These are phyloP conservation scores for Penicillium sp. DNA, from an alignment of 2,329 filamentous ascomycete species.

Conservation along the genomic window DNA sequence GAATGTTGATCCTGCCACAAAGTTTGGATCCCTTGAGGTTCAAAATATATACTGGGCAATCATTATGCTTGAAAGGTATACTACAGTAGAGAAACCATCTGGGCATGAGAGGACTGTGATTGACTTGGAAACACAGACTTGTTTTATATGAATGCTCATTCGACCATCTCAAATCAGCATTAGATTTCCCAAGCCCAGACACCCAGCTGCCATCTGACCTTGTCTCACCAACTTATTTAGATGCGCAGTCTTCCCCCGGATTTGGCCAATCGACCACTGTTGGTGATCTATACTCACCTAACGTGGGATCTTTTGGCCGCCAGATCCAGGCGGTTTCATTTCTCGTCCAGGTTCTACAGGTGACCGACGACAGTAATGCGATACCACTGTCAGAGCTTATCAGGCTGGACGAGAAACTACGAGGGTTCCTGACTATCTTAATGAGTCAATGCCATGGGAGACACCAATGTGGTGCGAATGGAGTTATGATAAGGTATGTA, in stretches of 20 bases:
- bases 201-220: not conserved
- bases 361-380: not conserved
- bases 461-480: not conserved
- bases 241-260: not conserved
- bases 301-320: slow-evolving; percentile 3
- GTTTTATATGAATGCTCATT: not conserved
- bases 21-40: not conserved
- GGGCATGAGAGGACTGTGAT: not conserved
- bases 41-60: slow-evolving; percentile 4
- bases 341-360: not conserved
- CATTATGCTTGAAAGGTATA: slow-evolving; percentile 3
- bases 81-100: not conserved
- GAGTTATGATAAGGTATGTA: slow-evolving; percentile 1
- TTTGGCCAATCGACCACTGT: not conserved
- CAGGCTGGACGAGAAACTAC: not conserved
- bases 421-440: not conserved
- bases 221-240: not conserved
- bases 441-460: not conserved
- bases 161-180: not conserved
- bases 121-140: not conserved
- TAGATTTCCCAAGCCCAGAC: not conserved
- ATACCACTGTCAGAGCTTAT: not conserved
- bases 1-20: too few species aligned
- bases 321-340: not conserved
- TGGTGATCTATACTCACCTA: not conserved